phyloP scores from a whole-genome alignment of 2,329 filamentous ascomycete genomes.

The Cladosporium sp. region DNA sequence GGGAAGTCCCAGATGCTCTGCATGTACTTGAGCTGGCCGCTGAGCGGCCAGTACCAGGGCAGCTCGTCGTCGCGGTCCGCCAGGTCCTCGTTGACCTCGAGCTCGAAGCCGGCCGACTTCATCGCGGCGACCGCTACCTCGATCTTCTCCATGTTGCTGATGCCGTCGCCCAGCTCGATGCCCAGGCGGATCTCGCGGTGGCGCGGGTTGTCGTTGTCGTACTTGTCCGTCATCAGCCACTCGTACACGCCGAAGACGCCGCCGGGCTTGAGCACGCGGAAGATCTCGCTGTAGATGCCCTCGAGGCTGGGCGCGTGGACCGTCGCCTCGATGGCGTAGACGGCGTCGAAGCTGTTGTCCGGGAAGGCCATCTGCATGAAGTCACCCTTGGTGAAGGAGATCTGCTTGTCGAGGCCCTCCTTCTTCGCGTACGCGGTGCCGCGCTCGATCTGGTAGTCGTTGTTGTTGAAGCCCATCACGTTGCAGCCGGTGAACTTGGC shows the following conservation, averaged over 20 bases:
- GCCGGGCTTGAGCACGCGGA: constrained; percentile 90
- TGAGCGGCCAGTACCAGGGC: constrained; percentile 92
- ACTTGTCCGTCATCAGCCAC: constrained; percentile 96
- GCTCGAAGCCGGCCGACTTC: constrained; percentile 77
- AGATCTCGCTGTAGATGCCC: constrained; percentile 91
- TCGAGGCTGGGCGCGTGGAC: constrained; percentile 87
- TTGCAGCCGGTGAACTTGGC: constrained; percentile 90
- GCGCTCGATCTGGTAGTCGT: constrained; percentile 96
- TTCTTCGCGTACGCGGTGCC: constrained; percentile 78
- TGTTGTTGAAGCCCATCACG: constrained; percentile 93
- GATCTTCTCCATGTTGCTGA: constrained; percentile 93
- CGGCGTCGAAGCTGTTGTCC: constrained; percentile 85
- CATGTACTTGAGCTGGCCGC: constrained; percentile 78
- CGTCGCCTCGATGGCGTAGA: constrained; percentile 96
- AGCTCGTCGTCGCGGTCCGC: constrained; percentile 66
- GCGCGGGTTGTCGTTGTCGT: constrained; percentile 79
- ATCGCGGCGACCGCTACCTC: constrained; percentile 77
- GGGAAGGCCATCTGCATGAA: constrained; percentile 99
- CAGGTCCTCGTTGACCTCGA: constrained; percentile 80
- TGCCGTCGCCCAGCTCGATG: constrained; percentile 93
- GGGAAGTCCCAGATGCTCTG: constrained; percentile 71
- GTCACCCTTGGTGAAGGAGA: constrained; percentile 87
- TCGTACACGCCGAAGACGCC: constrained; percentile 96
- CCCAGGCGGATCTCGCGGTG: constrained; percentile 88
- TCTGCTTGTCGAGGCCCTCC: constrained; percentile 72